Conservation (phyloP, 2,329 filamentous ascomycete genomes). For the Macroventuria anomochaeta region DNA sequence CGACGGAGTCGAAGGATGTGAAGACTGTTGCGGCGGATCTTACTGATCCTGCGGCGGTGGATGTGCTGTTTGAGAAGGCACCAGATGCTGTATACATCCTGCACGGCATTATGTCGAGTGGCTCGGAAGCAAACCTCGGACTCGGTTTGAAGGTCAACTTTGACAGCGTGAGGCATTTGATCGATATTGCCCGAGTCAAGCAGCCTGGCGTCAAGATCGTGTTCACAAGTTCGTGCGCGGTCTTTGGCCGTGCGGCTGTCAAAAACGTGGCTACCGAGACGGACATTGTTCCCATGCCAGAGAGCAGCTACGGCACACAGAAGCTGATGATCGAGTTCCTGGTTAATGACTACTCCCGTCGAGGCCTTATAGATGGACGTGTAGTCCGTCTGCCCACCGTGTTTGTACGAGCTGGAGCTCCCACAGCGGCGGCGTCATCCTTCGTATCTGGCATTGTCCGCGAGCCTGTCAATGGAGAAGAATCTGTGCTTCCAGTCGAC, state of each 20-base stretch:
- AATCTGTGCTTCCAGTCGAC: conserved; percentile 59
- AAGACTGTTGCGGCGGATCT: conserved; percentile 61
- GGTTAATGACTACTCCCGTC: conserved; percentile 68
- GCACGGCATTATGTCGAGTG: conserved; percentile 72
- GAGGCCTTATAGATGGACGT: conserved; percentile 65
- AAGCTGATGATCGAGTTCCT: conserved; percentile 68
- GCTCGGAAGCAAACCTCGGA: conserved; percentile 67
- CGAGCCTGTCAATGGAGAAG: conserved; percentile 64
- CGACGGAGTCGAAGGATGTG: conserved; percentile 59
- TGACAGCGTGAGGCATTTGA: conserved; percentile 62
- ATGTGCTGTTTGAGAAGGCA: conserved; percentile 33
- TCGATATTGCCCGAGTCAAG: conserved; percentile 59
- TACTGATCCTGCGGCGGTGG: conserved; percentile 43
- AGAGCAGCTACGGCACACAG: conserved; percentile 68
- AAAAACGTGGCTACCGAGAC: conserved; percentile 43
- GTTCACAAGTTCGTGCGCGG: conserved; percentile 68
- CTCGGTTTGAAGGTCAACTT: conserved; percentile 67
- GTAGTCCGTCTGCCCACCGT: conserved; percentile 67
- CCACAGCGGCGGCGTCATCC: conserved; percentile 67
- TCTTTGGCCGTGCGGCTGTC: conserved; percentile 66
- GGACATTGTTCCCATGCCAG: conserved; percentile 64
- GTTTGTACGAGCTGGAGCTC: conserved; percentile 65
- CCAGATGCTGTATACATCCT: conserved; percentile 60
- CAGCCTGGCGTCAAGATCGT: conserved; percentile 64
- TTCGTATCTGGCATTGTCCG: conserved; percentile 70